Percentiles rank a stretch among this genome's conserved stretches.
Conservation (phyloP, 2,329 filamentous ascomycete genomes). For the Emydomyces testavorans region DNA sequence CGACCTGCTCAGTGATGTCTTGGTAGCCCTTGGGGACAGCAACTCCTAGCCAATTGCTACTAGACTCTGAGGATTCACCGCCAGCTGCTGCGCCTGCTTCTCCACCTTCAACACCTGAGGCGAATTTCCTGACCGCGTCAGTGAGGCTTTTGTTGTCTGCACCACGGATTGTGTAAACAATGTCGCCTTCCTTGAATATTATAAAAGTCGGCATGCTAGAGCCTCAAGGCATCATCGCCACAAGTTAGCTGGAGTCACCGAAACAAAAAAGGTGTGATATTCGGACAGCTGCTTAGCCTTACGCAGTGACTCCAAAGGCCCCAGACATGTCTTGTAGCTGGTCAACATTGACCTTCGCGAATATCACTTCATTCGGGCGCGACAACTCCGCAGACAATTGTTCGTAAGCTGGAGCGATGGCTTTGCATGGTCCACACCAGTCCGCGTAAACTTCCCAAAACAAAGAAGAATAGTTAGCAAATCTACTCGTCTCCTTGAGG, state of each 20-base stretch:
- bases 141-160: constrained; percentile 61
- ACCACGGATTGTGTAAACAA: constrained; percentile 59
- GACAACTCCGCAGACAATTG: constrained; percentile 60
- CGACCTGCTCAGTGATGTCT: constrained; percentile 73
- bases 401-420: constrained; percentile 74
- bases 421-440: constrained; percentile 74
- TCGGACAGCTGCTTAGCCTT: constrained; percentile 23
- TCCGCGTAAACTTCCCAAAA: constrained; percentile 63
- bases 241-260: neutral
- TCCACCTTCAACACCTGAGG: constrained; percentile 31
- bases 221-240: neutral
- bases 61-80: constrained; percentile 31
- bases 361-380: constrained; percentile 60
- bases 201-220: constrained; percentile 77
- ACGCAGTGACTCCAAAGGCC: constrained; percentile 61
- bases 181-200: constrained; percentile 62
- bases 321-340: constrained; percentile 59
- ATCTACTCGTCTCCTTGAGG: neutral
- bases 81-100: constrained; percentile 34
- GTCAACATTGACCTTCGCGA: constrained; percentile 80
- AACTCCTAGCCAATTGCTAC: constrained; percentile 57
- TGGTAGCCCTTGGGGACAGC: constrained; percentile 65
- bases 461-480: constrained; percentile 19
- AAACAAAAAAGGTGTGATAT: neutral
- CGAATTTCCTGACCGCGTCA: constrained; percentile 56